phyloP scores from a whole-genome alignment of 2,329 filamentous ascomycete genomes.

The Calycina herbarum region DNA sequence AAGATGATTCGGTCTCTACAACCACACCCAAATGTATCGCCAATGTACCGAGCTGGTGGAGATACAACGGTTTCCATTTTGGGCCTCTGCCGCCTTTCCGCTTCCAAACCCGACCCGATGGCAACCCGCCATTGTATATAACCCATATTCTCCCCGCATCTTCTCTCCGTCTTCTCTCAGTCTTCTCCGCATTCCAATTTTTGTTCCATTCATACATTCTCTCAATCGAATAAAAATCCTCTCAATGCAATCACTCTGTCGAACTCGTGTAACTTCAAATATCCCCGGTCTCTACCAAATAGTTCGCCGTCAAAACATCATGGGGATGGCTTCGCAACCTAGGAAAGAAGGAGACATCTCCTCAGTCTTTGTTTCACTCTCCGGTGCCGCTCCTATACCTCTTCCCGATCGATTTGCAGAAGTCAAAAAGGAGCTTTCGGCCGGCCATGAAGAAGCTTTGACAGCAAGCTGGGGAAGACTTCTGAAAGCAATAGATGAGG shows the following conservation, averaged over 20 bases:
- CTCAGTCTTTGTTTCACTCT: slow-evolving; percentile 60
- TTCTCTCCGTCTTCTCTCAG: not conserved
- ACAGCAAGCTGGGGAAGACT: slow-evolving; percentile 51
- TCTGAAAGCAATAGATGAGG: slow-evolving; percentile 45
- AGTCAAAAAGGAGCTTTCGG: slow-evolving; percentile 54
- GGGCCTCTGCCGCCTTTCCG: not conserved
- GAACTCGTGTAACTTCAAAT: not conserved
- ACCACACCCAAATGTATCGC: not conserved
- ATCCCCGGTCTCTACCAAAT: not conserved
- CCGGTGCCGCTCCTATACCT: slow-evolving; percentile 45
- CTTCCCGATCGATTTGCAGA: slow-evolving; percentile 57
- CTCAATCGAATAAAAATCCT: not conserved
- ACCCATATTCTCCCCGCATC: not conserved
- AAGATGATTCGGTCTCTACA: not conserved
- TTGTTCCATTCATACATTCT: not conserved
- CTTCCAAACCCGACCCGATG: not conserved
- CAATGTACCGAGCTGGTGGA: not conserved
- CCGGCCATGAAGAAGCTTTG: slow-evolving; percentile 50
- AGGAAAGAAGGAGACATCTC: slow-evolving; percentile 60
- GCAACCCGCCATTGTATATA: not conserved
- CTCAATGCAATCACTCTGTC: slow-evolving; percentile 7
- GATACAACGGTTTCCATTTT: not conserved
- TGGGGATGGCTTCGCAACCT: not conserved
- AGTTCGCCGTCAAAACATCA: not conserved
- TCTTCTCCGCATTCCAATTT: not conserved